Base-by-base conservation (phyloP, 2,329 filamentous ascomycete species). In the Penicillium sp. region DNA sequence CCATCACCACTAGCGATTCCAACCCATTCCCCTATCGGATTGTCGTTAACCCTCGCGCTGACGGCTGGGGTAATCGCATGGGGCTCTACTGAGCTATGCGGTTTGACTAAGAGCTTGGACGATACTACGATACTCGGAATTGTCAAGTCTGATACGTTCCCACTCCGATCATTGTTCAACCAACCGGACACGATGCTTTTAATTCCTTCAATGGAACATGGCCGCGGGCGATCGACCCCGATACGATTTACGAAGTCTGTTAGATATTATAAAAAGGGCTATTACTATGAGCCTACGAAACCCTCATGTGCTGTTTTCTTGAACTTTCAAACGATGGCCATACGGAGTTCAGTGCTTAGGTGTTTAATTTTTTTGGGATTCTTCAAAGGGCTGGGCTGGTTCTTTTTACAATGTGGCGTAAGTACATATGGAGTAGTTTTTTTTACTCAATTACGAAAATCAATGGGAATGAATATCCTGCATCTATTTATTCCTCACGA, bases 1-100 rank as follows among this genome's bases (percentile, higher is more conserved):
- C 93, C 50, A 97, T 97, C 68, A 97, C 92, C 9, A 94, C 92
- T 23, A 92, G 88, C 71, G 91, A 93, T 62, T 82, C 89, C 48
- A 97, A 97, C 73, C 93, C 94, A 0, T 99, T 97, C 71, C 93
- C 93, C 0, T 97, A 96, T 76, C 89, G 93, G 75, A 96, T 97
- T 71, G 84, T 89, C 60, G 86, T 97, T 58, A 94, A 96, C 71
- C 91, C 91, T 57, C 91, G 91, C 69, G 83, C 87, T 59, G 87
- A 89, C 61, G 84, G 88, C 51, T 93, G 91, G 91, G 86, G 90
- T 49, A 85, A 88, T 56, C 83, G 90, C 40, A 91, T 93, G 77
- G 89, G 90, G 27, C 86, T 91, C 59, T 90, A 90, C 73, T 89
- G 71, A 77, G 25, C 7, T 49, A 23, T 25, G 31, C 9, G 6